Base-by-base conservation (phyloP, 345 rosid species). In the Salix viminalis region DNA sequence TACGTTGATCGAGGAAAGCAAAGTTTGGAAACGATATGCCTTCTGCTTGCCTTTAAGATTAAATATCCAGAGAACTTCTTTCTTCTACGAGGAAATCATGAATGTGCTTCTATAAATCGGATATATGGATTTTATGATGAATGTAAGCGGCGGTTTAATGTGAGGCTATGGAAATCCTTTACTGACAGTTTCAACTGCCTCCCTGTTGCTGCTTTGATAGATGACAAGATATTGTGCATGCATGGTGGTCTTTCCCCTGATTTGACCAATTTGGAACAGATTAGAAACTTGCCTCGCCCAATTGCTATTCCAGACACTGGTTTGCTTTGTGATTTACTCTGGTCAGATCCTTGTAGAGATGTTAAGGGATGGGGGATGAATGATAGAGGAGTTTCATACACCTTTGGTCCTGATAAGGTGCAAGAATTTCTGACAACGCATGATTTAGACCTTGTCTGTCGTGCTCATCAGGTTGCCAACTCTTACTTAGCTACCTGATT, bases 241-340 rank as follows among this genome's bases (percentile, higher is more conserved):
- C 98, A 93, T 67, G 97, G 97, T 76, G 97, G 97, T 58, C 93
- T 93, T 76, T 93, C 97, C 36, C 97, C 97, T n/a, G 97, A 93
- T 36, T 85, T 93, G 14, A 73, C 82, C 24, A 85, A 86, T 81
- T 86, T 94, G 79, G 97, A 94, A 80, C 91, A 94, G 77, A 84
- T 92, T 80, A 89, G 92, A 84, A 89, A 66, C 83, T 82, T 90
- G 60, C 74, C 86, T 52, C 90, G 97, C 48, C 97, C 97, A 10
- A 88, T 91, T 73, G 89, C 75, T 73, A 75, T 94, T 75, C 96
- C 96, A 0, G 96, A 92, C 81, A 79, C 88, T 15, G 97, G 98
- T 2, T 77, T 92, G 79, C 88, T 94, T 13, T 92, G 96, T 77
- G 97, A 92, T 87, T 84, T 94, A 87, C 91, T 94, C 14, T 92